Evolutionary conservation across 2,329 filamentous ascomycete genomes (phyloP), one percentile per base, ranked within the genome.

Genomic region (Drechslera avenae): DNA sequence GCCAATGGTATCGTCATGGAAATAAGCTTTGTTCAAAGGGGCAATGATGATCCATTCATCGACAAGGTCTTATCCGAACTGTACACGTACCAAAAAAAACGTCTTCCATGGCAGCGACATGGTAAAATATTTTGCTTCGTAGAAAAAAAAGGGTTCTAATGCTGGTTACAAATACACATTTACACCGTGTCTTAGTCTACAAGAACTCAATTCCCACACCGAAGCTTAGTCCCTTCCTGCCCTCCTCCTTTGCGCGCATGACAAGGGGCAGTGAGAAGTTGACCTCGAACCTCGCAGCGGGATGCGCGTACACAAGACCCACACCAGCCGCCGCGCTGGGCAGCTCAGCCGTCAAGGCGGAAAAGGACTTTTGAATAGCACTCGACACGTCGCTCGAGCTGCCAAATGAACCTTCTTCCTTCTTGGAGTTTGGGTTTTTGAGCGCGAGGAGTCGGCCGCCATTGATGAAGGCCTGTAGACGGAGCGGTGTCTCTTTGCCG

Each of bases 151-250:
- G 39, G 33, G 14, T 23, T 23, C 28, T 26, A 48, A 33, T 41
- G 35, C 30, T 34, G 33, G 33, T 39, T 52, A 52, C 44, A 42
- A 52, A 32, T 52, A 52, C 34, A 46, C 43, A 49, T 52, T 23
- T 40, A 44, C 40, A 42, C 16, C 19, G 5, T 39, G 19, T 40
- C 30, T 16, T 39, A 17, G 21, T 37, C 62, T 88, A 97, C 81
- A 97, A 77, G 72, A 99, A 97, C 76, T 90, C 95, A 69, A 99
- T 91, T 41, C 94, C 94, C 33, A 99, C 90, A n/a, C 94, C 94
- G 65, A 99, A 87, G 72, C 94, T 91, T 57, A 99, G 71, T 1
- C 94, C 94, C 77, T 99, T 99, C 47, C 93, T 85, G 13, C 86
- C 87, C 63, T 94, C 87, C 76, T 99, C 94, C 30, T 91, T 91